Base-by-base conservation (phyloP, 2,329 filamentous ascomycete species). In the Dothideomycetidae sp. region DNA sequence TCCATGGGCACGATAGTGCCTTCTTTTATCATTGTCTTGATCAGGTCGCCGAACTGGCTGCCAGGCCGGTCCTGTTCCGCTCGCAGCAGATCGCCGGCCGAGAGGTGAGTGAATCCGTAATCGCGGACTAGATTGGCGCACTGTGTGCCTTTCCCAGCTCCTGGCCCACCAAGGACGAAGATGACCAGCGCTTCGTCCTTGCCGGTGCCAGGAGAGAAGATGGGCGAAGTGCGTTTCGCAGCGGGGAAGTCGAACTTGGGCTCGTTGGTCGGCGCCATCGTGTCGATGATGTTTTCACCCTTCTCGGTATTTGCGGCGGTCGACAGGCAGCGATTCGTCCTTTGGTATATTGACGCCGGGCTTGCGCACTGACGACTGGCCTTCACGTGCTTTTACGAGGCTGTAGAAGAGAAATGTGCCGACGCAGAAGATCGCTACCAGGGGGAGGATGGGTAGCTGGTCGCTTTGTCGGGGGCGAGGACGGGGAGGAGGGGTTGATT, bases 1-100 rank as follows among this genome's bases (percentile, higher is more conserved):
- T 96, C 88, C 83, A 93, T 93, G n/a, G 90, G 90, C 46, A 98
- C 90, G 59, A 98, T 98, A 50, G 76, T 76, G 42, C 90, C 90
- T 57, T 98, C 79, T 55, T 80, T 82, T 68, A 98, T 98, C 66
- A 90, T 86, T 50, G 79, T 72, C 57, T 79, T 79, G 71, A 98
- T 98, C 63, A 96, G 71, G 47, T 85, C 75, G 56, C 90, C 90
- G 58, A 93, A 96, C 60, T 94, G 70, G 46, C 77, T 84, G 41
- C 83, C 86, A 0, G 74, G 71, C 3, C 88, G 81, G 53, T 88
- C 71, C 63, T 96, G 90, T 66, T 98, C 90, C 45, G 84, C 86
- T 43, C 90, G 82, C 45, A 98, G 71, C 31, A 98, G 71, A 59
- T 98, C 90, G 41, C 90, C 90, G 0, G 90, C 90, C 3, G 81